These are phyloP conservation scores for Craspedostauros australis DNA, from an alignment of 108 stramenopile genomes.

Conservation along the genomic window DNA sequence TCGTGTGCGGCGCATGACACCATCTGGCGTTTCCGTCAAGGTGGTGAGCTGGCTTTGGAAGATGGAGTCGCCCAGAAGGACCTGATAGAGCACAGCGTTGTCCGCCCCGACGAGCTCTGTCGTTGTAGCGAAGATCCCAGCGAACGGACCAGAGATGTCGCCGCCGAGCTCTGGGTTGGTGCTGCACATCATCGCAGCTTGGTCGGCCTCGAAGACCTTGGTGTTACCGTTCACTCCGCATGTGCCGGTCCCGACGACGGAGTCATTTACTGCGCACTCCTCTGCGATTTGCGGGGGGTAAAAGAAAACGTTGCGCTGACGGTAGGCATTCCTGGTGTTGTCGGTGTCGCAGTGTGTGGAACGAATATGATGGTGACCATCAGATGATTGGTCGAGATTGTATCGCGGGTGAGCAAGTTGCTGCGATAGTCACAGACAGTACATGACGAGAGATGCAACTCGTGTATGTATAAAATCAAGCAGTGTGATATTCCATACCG, in stretches of 20 bases:
- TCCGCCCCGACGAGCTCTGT: constrained; percentile 25
- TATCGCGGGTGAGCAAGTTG: too few species aligned
- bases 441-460: too few species aligned
- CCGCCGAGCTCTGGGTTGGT: too few species aligned
- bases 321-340: constrained; percentile 35
- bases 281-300: constrained; percentile 24
- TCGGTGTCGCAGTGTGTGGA: too few species aligned
- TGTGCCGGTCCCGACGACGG: constrained; percentile 24
- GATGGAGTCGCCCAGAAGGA: constrained; percentile 7
- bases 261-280: neutral
- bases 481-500: too few species aligned
- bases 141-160: constrained; percentile 15
- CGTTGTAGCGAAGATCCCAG: constrained; percentile 3
- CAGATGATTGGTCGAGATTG: too few species aligned
- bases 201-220: constrained; percentile 33
- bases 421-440: too few species aligned
- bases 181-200: constrained; percentile 15
- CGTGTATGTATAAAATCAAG: too few species aligned
- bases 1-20: constrained; percentile 16
- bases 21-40: constrained; percentile 7
- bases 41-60: constrained; percentile 50
- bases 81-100: constrained; percentile 43
- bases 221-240: constrained; percentile 40
- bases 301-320: constrained; percentile 41
- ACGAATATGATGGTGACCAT: too few species aligned